A percentile compares a stretch with the other conserved stretches of the same genome.
Evolutionary conservation across 768 basidiomycete species (phyloP).

Genomic region (Pleurotus djamor): DNA sequence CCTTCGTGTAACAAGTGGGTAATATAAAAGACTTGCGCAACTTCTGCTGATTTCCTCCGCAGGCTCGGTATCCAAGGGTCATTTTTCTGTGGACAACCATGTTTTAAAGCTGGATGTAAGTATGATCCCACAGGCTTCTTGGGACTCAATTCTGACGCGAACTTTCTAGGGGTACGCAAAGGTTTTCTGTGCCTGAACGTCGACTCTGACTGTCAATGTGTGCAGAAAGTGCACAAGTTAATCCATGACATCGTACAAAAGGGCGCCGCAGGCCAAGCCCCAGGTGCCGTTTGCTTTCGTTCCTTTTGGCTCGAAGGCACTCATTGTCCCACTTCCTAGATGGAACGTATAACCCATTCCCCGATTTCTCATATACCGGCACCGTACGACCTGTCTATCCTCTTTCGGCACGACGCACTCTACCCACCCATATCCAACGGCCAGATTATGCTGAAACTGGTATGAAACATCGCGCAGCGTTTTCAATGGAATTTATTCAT

Average conservation of each 20-base stretch:
- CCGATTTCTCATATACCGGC: conserved; percentile 77
- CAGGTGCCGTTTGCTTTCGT: neutral
- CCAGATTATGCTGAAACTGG: conserved; percentile 83
- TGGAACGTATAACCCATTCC: conserved; percentile 79
- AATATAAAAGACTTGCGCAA: neutral
- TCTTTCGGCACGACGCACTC: conserved; percentile 69
- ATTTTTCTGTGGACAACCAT: conserved; percentile 93
- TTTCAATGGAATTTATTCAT: neutral
- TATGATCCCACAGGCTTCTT: conserved; percentile 13
- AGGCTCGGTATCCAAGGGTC: conserved; percentile 83
- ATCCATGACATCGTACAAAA: conserved; percentile 57
- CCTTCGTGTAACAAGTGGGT: conserved; percentile 88
- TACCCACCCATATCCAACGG: conserved; percentile 80
- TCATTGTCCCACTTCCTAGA: conserved; percentile 34
- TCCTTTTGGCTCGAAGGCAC: too few relatives aligned
- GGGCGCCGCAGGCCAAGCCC: conserved; percentile 2
- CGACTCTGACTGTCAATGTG: neutral
- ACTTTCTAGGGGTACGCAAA: conserved; percentile 14
- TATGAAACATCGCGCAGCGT: conserved; percentile 15
- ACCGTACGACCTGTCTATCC: conserved; percentile 82
- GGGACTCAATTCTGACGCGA: neutral
- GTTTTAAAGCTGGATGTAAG: conserved; percentile 95
- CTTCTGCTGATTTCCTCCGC: conserved; percentile 1
- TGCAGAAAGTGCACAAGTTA: conserved; percentile 79
- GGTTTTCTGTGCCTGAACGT: neutral